Percentiles rank a stretch among this genome's conserved stretches.
phyloP scores from a whole-genome alignment of 768 basidiomycete genomes.

The Lactarius pseudohatsudake region DNA sequence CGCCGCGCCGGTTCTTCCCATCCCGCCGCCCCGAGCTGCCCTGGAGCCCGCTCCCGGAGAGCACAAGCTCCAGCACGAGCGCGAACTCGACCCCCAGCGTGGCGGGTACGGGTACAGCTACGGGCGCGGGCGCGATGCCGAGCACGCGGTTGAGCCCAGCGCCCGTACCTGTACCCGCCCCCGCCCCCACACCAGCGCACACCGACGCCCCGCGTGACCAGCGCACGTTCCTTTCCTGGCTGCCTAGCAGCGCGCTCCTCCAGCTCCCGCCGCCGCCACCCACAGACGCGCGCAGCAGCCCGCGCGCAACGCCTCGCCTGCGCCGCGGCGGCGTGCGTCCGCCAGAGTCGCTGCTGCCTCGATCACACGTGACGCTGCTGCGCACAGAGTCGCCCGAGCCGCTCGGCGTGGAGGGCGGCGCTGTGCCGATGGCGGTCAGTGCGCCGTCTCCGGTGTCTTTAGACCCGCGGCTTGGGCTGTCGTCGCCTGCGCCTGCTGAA shows the following conservation, averaged over 20 bases:
- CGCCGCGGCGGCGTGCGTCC: constrained; percentile 68
- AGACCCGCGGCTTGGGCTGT: background rate
- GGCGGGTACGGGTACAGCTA: background rate
- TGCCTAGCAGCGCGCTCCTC: constrained; percentile 14
- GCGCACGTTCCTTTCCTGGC: constrained; percentile 22
- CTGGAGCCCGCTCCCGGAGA: constrained; percentile 18
- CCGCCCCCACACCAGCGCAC: background rate
- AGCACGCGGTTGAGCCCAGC: constrained; percentile 13
- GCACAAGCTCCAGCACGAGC: background rate
- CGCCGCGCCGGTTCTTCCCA: constrained; percentile 24
- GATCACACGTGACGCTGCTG: constrained; percentile 30
- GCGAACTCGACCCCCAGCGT: background rate
- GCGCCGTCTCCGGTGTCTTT: background rate
- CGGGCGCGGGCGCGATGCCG: background rate
- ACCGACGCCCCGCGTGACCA: constrained; percentile 11
- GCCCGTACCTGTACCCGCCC: background rate
- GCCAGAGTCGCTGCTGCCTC: constrained; percentile 57
- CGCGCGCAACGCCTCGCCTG: constrained; percentile 47
- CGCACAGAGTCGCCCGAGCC: constrained; percentile 17
- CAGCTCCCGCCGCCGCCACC: constrained; percentile 21
- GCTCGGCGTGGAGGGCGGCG: background rate
- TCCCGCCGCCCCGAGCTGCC: constrained; percentile 26
- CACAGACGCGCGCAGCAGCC: constrained; percentile 18
- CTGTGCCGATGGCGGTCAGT: background rate
- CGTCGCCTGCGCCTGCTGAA: constrained; percentile 3